Evolutionary conservation across 2,329 filamentous ascomycete species (phyloP).

Genomic region (Sporothrix curviconia): DNA sequence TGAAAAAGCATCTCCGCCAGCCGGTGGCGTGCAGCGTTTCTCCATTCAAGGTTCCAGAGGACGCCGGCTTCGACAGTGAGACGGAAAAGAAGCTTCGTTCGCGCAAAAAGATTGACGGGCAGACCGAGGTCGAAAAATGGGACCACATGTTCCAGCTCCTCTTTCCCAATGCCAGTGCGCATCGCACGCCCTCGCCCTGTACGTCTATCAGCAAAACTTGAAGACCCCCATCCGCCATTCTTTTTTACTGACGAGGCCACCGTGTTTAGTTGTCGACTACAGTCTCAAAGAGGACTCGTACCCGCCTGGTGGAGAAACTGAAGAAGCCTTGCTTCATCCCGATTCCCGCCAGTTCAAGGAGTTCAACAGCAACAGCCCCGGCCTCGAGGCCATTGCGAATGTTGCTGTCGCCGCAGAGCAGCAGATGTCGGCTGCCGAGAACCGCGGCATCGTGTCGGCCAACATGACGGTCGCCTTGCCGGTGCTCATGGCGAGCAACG

Average conservation of each 20-base stretch:
- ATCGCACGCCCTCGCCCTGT: constrained; percentile 31
- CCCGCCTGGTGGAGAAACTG: no score
- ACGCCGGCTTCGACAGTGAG: constrained; percentile 30
- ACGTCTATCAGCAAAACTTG: constrained; percentile 11
- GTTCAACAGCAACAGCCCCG: background rate
- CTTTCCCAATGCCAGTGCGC: constrained; percentile 27
- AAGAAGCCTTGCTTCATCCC: no score
- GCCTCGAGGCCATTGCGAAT: background rate
- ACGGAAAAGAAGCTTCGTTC: constrained; percentile 30
- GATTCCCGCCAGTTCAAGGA: no score
- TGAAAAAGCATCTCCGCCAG: constrained; percentile 28
- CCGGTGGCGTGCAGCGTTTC: constrained; percentile 22
- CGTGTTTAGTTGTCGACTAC: constrained; percentile 14
- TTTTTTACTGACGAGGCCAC: background rate
- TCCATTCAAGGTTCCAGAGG: constrained; percentile 25
- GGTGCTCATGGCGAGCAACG: no score
- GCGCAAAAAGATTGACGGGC: constrained; percentile 26
- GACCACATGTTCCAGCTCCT: constrained; percentile 31
- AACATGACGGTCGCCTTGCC: background rate
- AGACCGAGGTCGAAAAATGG: constrained; percentile 33
- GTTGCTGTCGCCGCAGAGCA: constrained; percentile 10
- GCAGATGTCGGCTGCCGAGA: background rate
- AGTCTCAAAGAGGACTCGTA: constrained; percentile 7
- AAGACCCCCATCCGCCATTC: background rate
- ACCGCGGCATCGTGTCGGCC: no score